Evolutionary conservation across 139 green algal genomes (phyloP).

Genomic region (Chlamydomonas incerta): DNA sequence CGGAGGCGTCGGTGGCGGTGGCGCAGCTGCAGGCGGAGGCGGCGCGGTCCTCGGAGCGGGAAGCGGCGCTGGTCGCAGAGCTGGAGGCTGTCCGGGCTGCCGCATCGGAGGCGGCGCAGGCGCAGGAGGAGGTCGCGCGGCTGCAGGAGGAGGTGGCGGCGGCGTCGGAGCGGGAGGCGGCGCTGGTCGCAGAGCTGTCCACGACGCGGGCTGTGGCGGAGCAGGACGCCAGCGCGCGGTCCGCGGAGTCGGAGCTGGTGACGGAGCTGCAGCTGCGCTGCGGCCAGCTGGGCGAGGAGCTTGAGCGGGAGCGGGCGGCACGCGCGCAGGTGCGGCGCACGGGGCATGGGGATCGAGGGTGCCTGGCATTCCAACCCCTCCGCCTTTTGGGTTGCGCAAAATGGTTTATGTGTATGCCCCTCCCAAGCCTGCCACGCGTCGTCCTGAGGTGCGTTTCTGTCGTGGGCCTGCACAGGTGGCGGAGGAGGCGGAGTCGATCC

Average conservation of each 20-base stretch:
- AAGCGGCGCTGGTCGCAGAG: not conserved
- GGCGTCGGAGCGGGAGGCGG: not conserved
- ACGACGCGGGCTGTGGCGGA: not conserved
- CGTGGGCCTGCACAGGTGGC: no score
- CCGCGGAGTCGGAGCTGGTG: not conserved
- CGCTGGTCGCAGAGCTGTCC: not conserved
- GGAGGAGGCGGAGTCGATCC: constrained; percentile 1
- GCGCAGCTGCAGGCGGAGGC: not conserved
- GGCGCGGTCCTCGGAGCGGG: not conserved
- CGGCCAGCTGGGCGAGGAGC: not conserved
- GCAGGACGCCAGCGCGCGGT: not conserved
- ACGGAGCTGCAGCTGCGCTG: not conserved
- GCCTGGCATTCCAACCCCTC: no score
- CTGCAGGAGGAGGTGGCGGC: not conserved
- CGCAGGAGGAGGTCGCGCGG: no score
- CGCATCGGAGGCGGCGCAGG: not conserved
- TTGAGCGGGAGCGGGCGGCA: not conserved
- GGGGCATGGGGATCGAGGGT: no score
- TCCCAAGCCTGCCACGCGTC: no score
- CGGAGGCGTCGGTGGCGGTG: not conserved
- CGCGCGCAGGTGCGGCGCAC: no score
- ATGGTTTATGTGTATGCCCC: no score
- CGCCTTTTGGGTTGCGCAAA: no score
- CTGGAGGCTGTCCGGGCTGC: not conserved
- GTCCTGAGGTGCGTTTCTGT: no score